Percentiles rank a stretch among this genome's conserved stretches.
phyloP scores from a whole-genome alignment of 176 grass and related monocot genomes.

The Puya raimondii region DNA sequence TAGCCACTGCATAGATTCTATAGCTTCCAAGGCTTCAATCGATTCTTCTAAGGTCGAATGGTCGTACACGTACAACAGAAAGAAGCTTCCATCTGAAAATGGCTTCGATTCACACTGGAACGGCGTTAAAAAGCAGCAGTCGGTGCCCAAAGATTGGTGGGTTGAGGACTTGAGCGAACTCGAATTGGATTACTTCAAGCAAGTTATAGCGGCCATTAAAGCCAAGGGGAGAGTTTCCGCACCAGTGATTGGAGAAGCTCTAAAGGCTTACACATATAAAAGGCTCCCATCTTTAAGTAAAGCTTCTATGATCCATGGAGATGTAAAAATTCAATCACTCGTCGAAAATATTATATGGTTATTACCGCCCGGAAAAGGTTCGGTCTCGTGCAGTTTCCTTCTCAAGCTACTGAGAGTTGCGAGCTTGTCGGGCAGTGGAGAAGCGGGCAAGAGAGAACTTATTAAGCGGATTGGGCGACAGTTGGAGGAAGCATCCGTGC shows the following conservation, averaged over 20 bases:
- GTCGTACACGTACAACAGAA: conserved; percentile 82
- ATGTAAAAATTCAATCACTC: conserved; percentile 56
- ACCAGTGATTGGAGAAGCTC: conserved; percentile 69
- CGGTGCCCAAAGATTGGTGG: conserved; percentile 95
- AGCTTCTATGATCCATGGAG: conserved; percentile 66
- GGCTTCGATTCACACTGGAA: conserved; percentile 53
- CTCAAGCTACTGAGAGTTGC: conserved; percentile 78
- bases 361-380: conserved; percentile 74
- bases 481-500: conserved; percentile 66
- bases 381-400: conserved; percentile 89
- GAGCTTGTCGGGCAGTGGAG: conserved; percentile 51
- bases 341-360: conserved; percentile 77
- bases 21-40: conserved; percentile 68
- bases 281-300: conserved; percentile 60
- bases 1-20: conserved; percentile 80
- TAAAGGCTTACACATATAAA: conserved; percentile 90
- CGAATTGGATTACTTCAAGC: conserved; percentile 66
- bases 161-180: conserved; percentile 80
- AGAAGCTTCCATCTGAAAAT: conserved; percentile 69
- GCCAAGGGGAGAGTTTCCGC: conserved; percentile 46
- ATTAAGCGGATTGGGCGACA: conserved; percentile 80
- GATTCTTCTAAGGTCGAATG: conserved; percentile 87
- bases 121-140: conserved; percentile 53
- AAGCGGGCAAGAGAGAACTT: conserved; percentile 73
- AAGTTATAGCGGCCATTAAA: conserved; percentile 65